Evolutionary conservation across 2,329 filamentous ascomycete genomes (phyloP), one percentile per base, ranked within the genome.

Genomic region (Amauroascus niger): DNA sequence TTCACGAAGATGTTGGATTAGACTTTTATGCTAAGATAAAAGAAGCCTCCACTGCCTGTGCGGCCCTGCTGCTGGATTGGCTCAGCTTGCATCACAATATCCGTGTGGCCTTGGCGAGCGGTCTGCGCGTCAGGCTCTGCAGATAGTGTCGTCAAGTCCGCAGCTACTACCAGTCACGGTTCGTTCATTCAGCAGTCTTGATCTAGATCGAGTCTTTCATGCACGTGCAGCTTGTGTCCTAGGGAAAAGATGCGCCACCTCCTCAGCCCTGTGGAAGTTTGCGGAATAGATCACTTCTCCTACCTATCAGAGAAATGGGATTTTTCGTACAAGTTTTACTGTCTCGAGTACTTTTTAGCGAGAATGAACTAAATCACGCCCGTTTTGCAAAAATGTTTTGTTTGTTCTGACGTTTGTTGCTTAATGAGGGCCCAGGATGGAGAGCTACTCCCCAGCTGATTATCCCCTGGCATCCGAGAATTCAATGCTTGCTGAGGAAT

Each of bases 311-410:
- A 32, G 26, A 20, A 43, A 20, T 1, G 2, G 26, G n/a, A 13
- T 18, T 1, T n/a, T 32, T 9, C 18, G 14, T 6, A 28, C 9
- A 20, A n/a, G 3, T 3, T 28, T 50, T 50, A 11, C 37, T 50
- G 11, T 50, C 48, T 50, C 14, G 3, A 50, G 48, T 41, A 41
- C 14, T 41, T 50, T 50, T 43, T 32, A 50, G 48, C 48, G 48
- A 50, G 33, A 30, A 32, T 11, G 37, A 39, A 39, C 26, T n/a
- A 20, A 11, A 18, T 22, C 18, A 39, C 8, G 22, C 22, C 33
- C 13, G 20, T n/a, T 40, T 14, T 24, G 30, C 32, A 11, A 13
- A n/a, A 13, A n/a, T 18, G 14, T 22, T 37, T 48, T 14, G 28
- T 26, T 30, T 46, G 9, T 14, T 37, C 18, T 16, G 11, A n/a